Percentiles rank a stretch among this genome's conserved stretches.
These are phyloP conservation scores for Thyridium curvatum DNA, from an alignment of 2,329 filamentous ascomycete genomes.

Conservation along the genomic window DNA sequence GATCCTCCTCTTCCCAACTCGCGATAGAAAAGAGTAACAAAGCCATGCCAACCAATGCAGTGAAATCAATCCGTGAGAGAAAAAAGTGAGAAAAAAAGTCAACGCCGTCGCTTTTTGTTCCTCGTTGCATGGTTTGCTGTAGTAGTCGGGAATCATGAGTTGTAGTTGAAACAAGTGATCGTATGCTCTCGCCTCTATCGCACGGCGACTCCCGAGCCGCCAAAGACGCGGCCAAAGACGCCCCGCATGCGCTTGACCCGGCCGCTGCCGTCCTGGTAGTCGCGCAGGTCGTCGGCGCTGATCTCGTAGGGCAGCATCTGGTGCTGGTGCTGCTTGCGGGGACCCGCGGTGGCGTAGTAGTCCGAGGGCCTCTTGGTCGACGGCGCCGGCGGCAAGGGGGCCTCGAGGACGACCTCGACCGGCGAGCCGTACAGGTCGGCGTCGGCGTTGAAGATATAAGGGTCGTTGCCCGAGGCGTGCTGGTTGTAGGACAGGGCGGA, in stretches of 20 bases:
- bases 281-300: conserved; percentile 42
- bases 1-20: too few relatives aligned
- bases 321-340: conserved; percentile 18
- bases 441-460: conserved; percentile 30
- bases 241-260: conserved; percentile 40
- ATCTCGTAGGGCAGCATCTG: conserved; percentile 49
- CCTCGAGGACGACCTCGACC: conserved; percentile 35
- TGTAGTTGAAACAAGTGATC: not conserved
- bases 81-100: too few relatives aligned
- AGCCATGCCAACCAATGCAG: too few relatives aligned
- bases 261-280: conserved; percentile 42
- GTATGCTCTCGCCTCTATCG: conserved; percentile 17
- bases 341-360: conserved; percentile 16
- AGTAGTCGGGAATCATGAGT: not conserved
- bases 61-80: too few relatives aligned
- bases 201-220: conserved; percentile 29
- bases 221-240: conserved; percentile 49
- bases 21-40: too few relatives aligned
- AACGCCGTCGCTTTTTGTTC: too few relatives aligned
- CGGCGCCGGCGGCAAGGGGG: too few relatives aligned
- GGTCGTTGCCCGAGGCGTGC: conserved; percentile 26
- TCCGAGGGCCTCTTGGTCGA: conserved; percentile 28
- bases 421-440: conserved; percentile 44
- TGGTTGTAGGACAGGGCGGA: conserved; percentile 2
- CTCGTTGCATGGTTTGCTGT: too few relatives aligned